Base-by-base conservation (phyloP, 495 filamentous ascomycete species). In the Glarea lozoyensis region DNA sequence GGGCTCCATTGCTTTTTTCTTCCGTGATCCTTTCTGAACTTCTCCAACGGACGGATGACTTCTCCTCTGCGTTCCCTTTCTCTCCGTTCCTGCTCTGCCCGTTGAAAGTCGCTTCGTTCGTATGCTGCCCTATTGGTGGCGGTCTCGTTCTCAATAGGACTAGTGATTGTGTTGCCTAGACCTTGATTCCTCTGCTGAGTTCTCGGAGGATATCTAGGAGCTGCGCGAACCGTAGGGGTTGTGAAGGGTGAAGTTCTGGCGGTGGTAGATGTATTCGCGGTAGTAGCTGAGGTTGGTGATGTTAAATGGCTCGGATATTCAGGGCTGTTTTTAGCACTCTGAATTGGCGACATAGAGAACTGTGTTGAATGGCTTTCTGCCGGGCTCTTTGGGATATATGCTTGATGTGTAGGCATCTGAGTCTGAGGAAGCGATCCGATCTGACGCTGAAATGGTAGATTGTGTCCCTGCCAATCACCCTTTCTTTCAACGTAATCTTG, bases 31-130 rank as follows among this genome's bases (percentile, higher is more conserved):
- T 33, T 40, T 19, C 11, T 38, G 9, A 20, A 7, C 9, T 10
- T 9, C 7, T 9, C 15, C 7, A 10, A n/a, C n/a, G n/a, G n/a
- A n/a, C n/a, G 15, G 7, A 35, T 16, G 36, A 15, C 12, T 6
- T 25, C 44, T 9, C 7, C 23, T 20, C 1, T 16, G 4, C 10
- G 4, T 27, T 40, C 37, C 12, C 24, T 11, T 15, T 40, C 43
- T 12, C 24, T 12, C 25, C 31, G 21, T 6, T 50, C 48, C 35
- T 36, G 15, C 16, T 50, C 48, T 2, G 37, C 37, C 1, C 30
- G 7, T 24, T 50, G 42, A 31, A 45, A 46, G 22, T 50, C 37
- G 39, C 35, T 42, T 16, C 42, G 13, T n/a, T 12, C 22, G 19
- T 21, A 13, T 27, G 11, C 13, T 25, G 25, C 16, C n/a, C 35